Evolutionary conservation across 1,284 basidiomycete species (phyloP).

Genomic region (Leccinum brunneo-olivaceum): DNA sequence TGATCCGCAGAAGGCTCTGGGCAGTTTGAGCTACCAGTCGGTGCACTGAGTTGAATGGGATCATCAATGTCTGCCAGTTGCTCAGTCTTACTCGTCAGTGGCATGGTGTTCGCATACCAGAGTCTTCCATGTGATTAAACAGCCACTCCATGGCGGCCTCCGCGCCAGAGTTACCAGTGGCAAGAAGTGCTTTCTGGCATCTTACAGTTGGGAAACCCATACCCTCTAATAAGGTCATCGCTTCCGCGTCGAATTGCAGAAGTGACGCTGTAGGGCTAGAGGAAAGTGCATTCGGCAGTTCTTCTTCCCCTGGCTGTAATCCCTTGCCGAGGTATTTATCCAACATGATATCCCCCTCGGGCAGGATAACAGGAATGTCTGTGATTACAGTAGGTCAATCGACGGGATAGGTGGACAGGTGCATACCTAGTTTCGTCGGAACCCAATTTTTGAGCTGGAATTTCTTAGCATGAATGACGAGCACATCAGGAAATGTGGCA

Average conservation of each 20-base stretch:
- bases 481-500: constrained; percentile 82
- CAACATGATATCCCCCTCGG: constrained; percentile 59
- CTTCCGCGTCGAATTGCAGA: constrained; percentile 67
- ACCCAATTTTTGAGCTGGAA: constrained; percentile 98
- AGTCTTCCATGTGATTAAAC: constrained; percentile 92
- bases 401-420: background rate
- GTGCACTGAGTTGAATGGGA: constrained; percentile 49
- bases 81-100: constrained; percentile 1
- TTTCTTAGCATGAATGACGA: constrained; percentile 89
- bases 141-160: constrained; percentile 95
- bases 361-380: constrained; percentile 86
- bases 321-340: constrained; percentile 72
- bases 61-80: constrained; percentile 72
- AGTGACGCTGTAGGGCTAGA: constrained; percentile 28
- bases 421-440: constrained; percentile 84
- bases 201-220: constrained; percentile 87
- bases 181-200: constrained; percentile 85
- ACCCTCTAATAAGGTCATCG: constrained; percentile 68
- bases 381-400: constrained; percentile 3
- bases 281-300: constrained; percentile 53
- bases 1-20: constrained; percentile 64
- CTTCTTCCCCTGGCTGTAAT: constrained; percentile 66
- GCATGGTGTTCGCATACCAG: constrained; percentile 43
- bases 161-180: constrained; percentile 75
- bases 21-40: constrained; percentile 24